Conservation (phyloP, 208 protist genomes). For the Trypanosoma rangeli region DNA sequence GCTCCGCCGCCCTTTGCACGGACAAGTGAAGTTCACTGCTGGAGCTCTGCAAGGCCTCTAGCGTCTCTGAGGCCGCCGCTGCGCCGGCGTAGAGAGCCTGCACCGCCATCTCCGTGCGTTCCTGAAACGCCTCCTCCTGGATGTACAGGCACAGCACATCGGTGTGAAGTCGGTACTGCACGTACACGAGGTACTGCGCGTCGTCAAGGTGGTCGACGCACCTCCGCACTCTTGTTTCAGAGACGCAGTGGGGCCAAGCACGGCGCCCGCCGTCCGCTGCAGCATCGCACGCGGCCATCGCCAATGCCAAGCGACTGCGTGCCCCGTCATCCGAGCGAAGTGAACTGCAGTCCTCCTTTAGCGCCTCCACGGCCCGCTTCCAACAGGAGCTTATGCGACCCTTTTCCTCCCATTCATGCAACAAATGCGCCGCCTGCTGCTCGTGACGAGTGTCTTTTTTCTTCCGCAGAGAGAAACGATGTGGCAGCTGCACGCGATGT, state of each 20-base stretch:
- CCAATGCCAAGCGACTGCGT: conserved; percentile 70
- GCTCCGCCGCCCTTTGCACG: conserved; percentile 27
- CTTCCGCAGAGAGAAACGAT: not conserved
- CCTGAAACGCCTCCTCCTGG: conserved; percentile 84
- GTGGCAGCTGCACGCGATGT: not conserved
- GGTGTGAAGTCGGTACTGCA: conserved; percentile 86
- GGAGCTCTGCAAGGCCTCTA: conserved; percentile 36
- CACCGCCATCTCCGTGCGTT: conserved; percentile 78
- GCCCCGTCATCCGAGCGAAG: conserved; percentile 50
- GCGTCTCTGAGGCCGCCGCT: conserved; percentile 31
- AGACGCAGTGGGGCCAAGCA: conserved; percentile 29
- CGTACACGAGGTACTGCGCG: conserved; percentile 64
- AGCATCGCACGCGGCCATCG: conserved; percentile 74
- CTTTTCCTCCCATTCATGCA: conserved; percentile 49
- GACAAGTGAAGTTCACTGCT: conserved; percentile 32
- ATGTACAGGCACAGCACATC: conserved; percentile 82
- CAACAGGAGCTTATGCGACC: conserved; percentile 64
- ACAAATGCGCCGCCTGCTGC: conserved; percentile 24
- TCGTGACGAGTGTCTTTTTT: conserved; percentile 1
- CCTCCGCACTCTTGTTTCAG: conserved; percentile 17
- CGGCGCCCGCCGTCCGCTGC: conserved; percentile 56
- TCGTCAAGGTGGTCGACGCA: conserved; percentile 68
- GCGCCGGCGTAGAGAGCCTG: conserved; percentile 49
- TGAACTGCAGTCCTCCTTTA: conserved; percentile 46
- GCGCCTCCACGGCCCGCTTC: conserved; percentile 52